Evolutionary conservation across 805 yeast species (phyloP).

Genomic region (Candida patagonica): DNA sequence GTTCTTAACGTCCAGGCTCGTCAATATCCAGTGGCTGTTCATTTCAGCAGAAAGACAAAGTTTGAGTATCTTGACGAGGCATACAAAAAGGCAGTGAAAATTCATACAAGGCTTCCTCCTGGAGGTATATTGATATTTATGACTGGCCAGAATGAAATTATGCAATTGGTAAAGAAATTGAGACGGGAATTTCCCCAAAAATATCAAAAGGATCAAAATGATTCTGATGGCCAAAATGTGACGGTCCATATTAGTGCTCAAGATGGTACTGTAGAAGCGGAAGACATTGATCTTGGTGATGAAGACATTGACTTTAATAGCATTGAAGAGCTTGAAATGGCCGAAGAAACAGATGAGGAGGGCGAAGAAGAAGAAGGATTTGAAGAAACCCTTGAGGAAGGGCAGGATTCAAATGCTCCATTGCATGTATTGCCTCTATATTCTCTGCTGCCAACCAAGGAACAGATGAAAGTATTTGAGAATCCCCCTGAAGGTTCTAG

Average conservation of each 20-base stretch:
- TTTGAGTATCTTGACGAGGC: slow-evolving; percentile 81
- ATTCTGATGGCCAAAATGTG: slow-evolving; percentile 18
- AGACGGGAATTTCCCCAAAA: slow-evolving; percentile 58
- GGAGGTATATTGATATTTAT: slow-evolving; percentile 89
- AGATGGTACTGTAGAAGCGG: slow-evolving; percentile 70
- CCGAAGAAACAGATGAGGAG: slow-evolving; percentile 29
- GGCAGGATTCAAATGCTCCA: slow-evolving; percentile 70
- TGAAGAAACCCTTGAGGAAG: slow-evolving; percentile 46
- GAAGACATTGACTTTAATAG: slow-evolving; percentile 14
- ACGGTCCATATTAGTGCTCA: slow-evolving; percentile 45
- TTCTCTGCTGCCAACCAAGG: slow-evolving; percentile 85
- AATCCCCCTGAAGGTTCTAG: slow-evolving; percentile 79
- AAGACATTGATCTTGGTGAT: slow-evolving; percentile 59
- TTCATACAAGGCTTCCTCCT: slow-evolving; percentile 77
- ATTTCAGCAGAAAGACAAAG: slow-evolving; percentile 74
- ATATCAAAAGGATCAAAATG: slow-evolving; percentile 18
- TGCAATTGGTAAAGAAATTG: slow-evolving; percentile 59
- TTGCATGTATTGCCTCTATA: slow-evolving; percentile 86
- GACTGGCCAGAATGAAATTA: slow-evolving; percentile 93
- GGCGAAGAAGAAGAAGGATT: slow-evolving; percentile 49
- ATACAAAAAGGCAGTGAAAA: slow-evolving; percentile 72
- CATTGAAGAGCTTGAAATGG: slow-evolving; percentile 16
- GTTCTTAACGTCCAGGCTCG: slow-evolving; percentile 83
- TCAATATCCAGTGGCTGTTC: slow-evolving; percentile 87
- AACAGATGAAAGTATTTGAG: slow-evolving; percentile 88